Conservation (phyloP, 257 asterid species). For the Solanum pinnatisectum region DNA sequence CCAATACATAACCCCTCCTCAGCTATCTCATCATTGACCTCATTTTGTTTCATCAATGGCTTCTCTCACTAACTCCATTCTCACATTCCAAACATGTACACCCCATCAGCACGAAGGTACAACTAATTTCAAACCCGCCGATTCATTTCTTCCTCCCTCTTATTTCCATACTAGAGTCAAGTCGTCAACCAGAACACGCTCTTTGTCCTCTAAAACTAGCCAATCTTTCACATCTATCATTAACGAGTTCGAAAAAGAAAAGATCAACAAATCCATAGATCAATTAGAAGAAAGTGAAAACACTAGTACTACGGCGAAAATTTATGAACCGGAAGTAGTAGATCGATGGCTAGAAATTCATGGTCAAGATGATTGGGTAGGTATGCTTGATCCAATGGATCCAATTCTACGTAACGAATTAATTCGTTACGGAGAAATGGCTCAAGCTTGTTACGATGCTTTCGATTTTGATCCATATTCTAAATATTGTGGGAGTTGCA, state of each 20-base stretch:
- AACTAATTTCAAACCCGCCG: background rate
- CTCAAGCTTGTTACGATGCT: slow-evolving; percentile 44
- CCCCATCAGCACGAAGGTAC: background rate
- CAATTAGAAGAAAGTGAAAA: background rate
- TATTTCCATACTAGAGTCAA: background rate
- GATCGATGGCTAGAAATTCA: slow-evolving; percentile 29
- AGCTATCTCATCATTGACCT: background rate
- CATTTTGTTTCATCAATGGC: background rate
- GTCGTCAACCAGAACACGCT: background rate
- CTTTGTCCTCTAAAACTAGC: background rate
- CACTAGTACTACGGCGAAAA: too few species aligned
- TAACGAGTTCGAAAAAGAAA: background rate
- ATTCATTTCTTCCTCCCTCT: background rate
- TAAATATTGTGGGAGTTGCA: slow-evolving; percentile 34
- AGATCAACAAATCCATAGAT: background rate
- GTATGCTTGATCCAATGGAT: slow-evolving; percentile 40
- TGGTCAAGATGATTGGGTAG: slow-evolving; percentile 35
- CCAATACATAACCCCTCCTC: background rate
- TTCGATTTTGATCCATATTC: slow-evolving; percentile 43
- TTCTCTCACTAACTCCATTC: background rate
- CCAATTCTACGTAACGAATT: slow-evolving; percentile 26
- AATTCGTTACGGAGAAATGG: slow-evolving; percentile 37
- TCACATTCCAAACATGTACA: background rate
- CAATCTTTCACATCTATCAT: slow-evolving; percentile 2
- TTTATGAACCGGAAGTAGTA: background rate